Evolutionary conservation across 352 stramenopile genomes (phyloP).

Genomic region (Pythium periplocum): DNA sequence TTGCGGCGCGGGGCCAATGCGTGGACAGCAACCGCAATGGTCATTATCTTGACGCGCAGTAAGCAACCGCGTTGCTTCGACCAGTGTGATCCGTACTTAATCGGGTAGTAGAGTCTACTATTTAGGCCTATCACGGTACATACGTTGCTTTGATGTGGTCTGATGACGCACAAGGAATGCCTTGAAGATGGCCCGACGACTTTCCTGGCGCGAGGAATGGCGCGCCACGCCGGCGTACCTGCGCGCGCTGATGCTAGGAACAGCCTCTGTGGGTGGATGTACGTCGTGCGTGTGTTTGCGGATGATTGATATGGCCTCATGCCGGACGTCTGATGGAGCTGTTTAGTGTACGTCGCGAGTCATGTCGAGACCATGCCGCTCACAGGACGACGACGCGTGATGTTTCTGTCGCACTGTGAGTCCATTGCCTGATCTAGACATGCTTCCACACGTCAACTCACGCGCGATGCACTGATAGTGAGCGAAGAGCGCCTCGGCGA

Average conservation of each 20-base stretch:
- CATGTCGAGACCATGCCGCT: constrained; percentile 65
- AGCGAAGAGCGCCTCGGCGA: constrained; percentile 47
- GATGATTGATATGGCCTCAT: neutral
- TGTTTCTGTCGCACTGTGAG: constrained; percentile 52
- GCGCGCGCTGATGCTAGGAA: constrained; percentile 22
- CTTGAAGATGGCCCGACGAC: too few species aligned
- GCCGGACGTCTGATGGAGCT: neutral
- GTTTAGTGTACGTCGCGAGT: constrained; percentile 18
- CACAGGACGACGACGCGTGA: constrained; percentile 46
- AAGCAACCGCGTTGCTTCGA: too few species aligned
- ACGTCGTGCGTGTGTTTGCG: constrained; percentile 6
- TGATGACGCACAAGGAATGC: too few species aligned
- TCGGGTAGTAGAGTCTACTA: too few species aligned
- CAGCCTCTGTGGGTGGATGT: constrained; percentile 22
- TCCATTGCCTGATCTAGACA: neutral
- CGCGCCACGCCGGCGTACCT: constrained; percentile 28
- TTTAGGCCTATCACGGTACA: too few species aligned
- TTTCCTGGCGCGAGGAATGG: constrained; percentile 27
- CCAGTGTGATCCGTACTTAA: too few species aligned
- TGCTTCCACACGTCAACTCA: neutral
- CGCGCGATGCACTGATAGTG: constrained; percentile 4
- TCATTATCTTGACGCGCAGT: too few species aligned
- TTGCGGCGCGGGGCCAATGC: too few species aligned
- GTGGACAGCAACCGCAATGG: too few species aligned
- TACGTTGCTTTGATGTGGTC: too few species aligned